Evolutionary conservation across 352 stramenopile species (phyloP).

Genomic region (Pilasporangium apinafurcum): DNA sequence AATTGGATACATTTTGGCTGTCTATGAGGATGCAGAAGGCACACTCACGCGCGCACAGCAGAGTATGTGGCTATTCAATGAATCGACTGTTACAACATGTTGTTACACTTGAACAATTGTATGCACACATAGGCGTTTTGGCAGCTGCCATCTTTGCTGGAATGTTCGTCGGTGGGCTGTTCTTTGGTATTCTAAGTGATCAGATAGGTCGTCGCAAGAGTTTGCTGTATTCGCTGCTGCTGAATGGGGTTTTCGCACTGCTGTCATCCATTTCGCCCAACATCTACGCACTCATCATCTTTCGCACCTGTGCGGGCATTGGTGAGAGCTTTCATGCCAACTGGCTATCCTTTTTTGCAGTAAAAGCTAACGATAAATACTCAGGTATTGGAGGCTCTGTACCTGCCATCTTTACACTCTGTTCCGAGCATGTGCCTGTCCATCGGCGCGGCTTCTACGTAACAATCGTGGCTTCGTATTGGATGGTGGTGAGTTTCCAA

Average conservation of each 20-base stretch:
- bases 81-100: neutral
- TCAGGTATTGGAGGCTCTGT: constrained; percentile 84
- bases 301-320: constrained; percentile 52
- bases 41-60: constrained; percentile 35
- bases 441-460: constrained; percentile 73
- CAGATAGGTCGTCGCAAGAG: constrained; percentile 61
- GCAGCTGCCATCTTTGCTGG: constrained; percentile 86
- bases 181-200: constrained; percentile 75
- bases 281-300: constrained; percentile 57
- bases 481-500: constrained; percentile 74
- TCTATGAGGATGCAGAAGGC: constrained; percentile 74
- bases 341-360: constrained; percentile 8
- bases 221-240: constrained; percentile 66
- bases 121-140: constrained; percentile 39
- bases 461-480: constrained; percentile 85
- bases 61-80: constrained; percentile 20
- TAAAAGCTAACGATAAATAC: no score
- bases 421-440: constrained; percentile 80
- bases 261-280: constrained; percentile 66
- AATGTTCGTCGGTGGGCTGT: constrained; percentile 85
- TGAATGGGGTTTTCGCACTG: constrained; percentile 77
- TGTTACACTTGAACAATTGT: neutral
- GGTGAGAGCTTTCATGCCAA: constrained; percentile 14
- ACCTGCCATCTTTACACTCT: constrained; percentile 82
- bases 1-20: constrained; percentile 87